Evolutionary conservation across 805 yeast genomes (phyloP).

Genomic region (Monosporozyma yasuniensis): DNA sequence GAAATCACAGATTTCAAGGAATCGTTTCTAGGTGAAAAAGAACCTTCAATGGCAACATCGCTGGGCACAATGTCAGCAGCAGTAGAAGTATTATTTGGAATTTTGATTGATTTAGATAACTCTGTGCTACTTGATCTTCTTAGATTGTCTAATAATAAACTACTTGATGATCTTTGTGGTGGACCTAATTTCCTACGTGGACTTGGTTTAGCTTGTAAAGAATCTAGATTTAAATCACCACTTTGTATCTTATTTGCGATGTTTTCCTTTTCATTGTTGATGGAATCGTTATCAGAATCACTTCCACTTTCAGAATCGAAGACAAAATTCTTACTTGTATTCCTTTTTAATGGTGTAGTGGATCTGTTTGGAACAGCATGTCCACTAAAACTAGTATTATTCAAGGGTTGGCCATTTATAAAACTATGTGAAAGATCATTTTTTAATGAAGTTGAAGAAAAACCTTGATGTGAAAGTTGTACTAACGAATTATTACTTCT

Average conservation of each 20-base stretch:
- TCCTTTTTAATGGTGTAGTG: slow-evolving; percentile 4
- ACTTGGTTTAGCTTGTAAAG: slow-evolving; percentile 1
- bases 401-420: slow-evolving; percentile 24
- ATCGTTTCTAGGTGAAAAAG: slow-evolving; percentile 25
- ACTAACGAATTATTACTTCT: slow-evolving; percentile 19
- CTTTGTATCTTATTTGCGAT: not conserved
- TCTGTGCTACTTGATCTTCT: slow-evolving; percentile 1
- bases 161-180: slow-evolving; percentile 4
- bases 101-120: slow-evolving; percentile 4
- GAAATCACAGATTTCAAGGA: slow-evolving; percentile 21
- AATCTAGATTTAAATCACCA: slow-evolving; percentile 2
- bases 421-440: slow-evolving; percentile 20
- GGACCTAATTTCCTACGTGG: slow-evolving; percentile 3
- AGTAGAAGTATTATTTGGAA: slow-evolving; percentile 11
- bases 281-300: slow-evolving; percentile 11
- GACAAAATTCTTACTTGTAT: slow-evolving; percentile 20
- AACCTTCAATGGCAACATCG: slow-evolving; percentile 43
- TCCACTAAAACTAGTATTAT: not conserved
- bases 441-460: slow-evolving; percentile 7
- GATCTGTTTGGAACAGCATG: slow-evolving; percentile 6
- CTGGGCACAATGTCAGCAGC: slow-evolving; percentile 18
- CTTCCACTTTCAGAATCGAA: slow-evolving; percentile 28
- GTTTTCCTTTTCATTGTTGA: slow-evolving; percentile 1
- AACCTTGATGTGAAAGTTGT: slow-evolving; percentile 10
- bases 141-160: not conserved